Conservation (phyloP, 2,329 filamentous ascomycete genomes). For the Parascedosporium putredinis region DNA sequence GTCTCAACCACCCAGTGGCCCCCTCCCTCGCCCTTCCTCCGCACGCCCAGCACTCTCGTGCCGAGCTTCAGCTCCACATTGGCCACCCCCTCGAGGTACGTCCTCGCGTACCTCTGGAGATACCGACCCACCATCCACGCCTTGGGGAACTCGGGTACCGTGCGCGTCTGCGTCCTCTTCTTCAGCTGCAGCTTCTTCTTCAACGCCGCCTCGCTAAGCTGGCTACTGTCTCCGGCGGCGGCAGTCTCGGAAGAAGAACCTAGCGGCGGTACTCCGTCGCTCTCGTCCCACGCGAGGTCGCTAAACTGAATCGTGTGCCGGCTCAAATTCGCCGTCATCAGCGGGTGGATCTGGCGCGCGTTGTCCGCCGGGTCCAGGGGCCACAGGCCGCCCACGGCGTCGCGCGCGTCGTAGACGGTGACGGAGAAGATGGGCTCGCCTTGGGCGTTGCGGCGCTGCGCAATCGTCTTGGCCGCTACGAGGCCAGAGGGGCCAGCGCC, state of each 20-base stretch:
- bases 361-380: constrained; percentile 39
- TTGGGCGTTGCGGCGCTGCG: neutral
- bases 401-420: constrained; percentile 57
- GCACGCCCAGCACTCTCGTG: constrained; percentile 31
- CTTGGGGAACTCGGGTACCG: constrained; percentile 56
- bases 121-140: constrained; percentile 72
- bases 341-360: constrained; percentile 48
- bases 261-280: too few relatives aligned
- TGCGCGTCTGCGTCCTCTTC: neutral
- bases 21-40: constrained; percentile 31
- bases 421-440: constrained; percentile 43
- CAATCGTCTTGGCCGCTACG: constrained; percentile 4
- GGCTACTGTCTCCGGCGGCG: too few relatives aligned
- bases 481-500: constrained; percentile 6
- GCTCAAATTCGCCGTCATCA: constrained; percentile 66
- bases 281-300: constrained; percentile 59
- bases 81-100: constrained; percentile 37
- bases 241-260: too few relatives aligned
- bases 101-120: constrained; percentile 51
- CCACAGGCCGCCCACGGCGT: constrained; percentile 70
- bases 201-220: too few relatives aligned
- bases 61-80: constrained; percentile 37
- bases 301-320: constrained; percentile 63
- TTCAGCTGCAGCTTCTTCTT: neutral
- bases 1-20: constrained; percentile 27